A percentile compares a stretch with the other conserved stretches of the same genome.
Evolutionary conservation across 371 early-diverging fungal genomes (phyloP).

Genomic region (Blakeslea trispora): DNA sequence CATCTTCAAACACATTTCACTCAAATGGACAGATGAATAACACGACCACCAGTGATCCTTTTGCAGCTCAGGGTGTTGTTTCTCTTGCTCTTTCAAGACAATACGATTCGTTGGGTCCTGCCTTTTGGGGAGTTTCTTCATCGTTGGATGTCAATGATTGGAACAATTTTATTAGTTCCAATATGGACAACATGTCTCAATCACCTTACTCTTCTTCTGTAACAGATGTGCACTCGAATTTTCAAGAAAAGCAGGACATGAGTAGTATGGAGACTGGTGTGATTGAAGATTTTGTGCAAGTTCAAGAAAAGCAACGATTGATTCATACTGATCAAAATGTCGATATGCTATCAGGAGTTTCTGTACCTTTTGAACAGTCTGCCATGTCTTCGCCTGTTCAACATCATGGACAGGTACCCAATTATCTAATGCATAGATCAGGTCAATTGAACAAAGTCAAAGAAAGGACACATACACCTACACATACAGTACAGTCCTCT

Average conservation of each 20-base stretch:
- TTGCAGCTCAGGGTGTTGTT: slow-evolving; percentile 40
- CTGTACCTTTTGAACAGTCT: slow-evolving; percentile 18
- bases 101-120: slow-evolving; percentile 17
- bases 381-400: background rate
- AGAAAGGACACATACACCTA: too few relatives aligned
- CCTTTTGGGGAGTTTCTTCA: slow-evolving; percentile 29
- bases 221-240: background rate
- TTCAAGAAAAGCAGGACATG: slow-evolving; percentile 15
- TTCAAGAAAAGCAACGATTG: slow-evolving; percentile 22
- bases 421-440: too few relatives aligned
- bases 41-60: slow-evolving; percentile 15
- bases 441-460: too few relatives aligned
- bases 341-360: slow-evolving; percentile 37
- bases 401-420: background rate
- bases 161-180: slow-evolving; percentile 22
- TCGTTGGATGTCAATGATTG: slow-evolving; percentile 28
- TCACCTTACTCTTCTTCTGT: slow-evolving; percentile 11
- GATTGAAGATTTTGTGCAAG: slow-evolving; percentile 13
- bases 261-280: slow-evolving; percentile 20
- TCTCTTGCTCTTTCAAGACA: slow-evolving; percentile 19
- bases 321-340: slow-evolving; percentile 41
- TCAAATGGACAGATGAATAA: background rate
- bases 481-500: too few relatives aligned
- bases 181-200: slow-evolving; percentile 3
- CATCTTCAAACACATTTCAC: background rate